Evolutionary conservation across 352 stramenopile genomes (phyloP), one percentile per base, ranked within the genome.

Genomic region (Phytophthora citrophthora): DNA sequence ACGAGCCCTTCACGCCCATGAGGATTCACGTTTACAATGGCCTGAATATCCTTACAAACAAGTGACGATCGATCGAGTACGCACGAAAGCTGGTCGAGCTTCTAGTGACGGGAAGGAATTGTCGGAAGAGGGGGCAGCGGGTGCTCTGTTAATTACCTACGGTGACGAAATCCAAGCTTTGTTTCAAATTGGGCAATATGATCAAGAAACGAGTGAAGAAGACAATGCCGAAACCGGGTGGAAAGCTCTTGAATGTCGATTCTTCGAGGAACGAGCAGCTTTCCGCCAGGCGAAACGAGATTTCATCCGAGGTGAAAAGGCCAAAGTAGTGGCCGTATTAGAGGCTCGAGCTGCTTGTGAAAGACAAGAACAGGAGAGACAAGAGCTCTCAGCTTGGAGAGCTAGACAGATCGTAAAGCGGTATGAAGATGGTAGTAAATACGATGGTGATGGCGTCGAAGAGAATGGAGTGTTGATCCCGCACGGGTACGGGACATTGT

Each of bases 11-110:
- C 77, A 91, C 48, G 70, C 78, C 9, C 73, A 77, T 34, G 62
- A 79, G 4, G 64, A 76, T 40, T 81, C 80, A 16, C 47, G 64
- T 23, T 54, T 91, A 31, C 54, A 52, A 41, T 91, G 80, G 83
- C 77, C 74, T 11, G 83, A 90, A 52, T 91, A 72, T 56, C 83
- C 83, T 0, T 91, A 83, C 73, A 91, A 91, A 54, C 80, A 89
- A 56, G 79, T 88, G 48, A 45, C 68, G 15, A 82, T 91, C 27
- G 71, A 89, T 11, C 79, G 76, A 7, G 74, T 90, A 5, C 74
- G 74, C 2, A 36, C 55, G 36, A 78, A 86, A 75, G 58, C 52
- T 60, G 51, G 45, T 38, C 43, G 50, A 15, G 38, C 63, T 23
- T 53, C 64, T 47, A 44, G 45, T 27, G 47, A 65, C 49, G 24